Evolutionary conservation across 176 grass and related monocot genomes (phyloP).

Genomic region (Musa itinerans): DNA sequence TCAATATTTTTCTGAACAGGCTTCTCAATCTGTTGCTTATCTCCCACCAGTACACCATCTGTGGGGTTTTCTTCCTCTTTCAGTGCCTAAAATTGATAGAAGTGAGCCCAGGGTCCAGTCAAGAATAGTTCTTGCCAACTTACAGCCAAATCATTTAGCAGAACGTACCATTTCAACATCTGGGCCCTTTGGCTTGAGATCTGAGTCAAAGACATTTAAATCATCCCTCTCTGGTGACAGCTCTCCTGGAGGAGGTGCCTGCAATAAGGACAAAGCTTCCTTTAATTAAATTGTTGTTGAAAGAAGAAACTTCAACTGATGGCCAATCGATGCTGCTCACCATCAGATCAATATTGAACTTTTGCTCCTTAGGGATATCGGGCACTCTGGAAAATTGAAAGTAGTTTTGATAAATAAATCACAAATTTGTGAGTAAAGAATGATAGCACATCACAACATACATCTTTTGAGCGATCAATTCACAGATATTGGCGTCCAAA

Average conservation of each 20-base stretch:
- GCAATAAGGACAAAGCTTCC: background rate
- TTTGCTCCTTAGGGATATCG: constrained; percentile 51
- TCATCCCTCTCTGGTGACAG: constrained; percentile 85
- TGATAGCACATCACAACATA: constrained; percentile 29
- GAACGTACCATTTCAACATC: constrained; percentile 56
- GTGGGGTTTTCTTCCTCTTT: constrained; percentile 42
- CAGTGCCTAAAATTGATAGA: constrained; percentile 16
- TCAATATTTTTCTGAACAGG: background rate
- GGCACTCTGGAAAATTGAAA: background rate
- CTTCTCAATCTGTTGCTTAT: constrained; percentile 45
- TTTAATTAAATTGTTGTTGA: background rate
- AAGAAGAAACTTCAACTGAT: background rate
- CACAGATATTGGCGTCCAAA: constrained; percentile 37
- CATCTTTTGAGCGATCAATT: constrained; percentile 51
- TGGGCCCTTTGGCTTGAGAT: constrained; percentile 64
- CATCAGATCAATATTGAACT: constrained; percentile 99
- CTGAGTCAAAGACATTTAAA: constrained; percentile 54
- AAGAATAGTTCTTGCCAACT: background rate
- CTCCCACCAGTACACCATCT: constrained; percentile 29
- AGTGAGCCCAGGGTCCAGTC: constrained; percentile 11
- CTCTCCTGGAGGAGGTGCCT: constrained; percentile 98
- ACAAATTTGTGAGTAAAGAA: constrained; percentile 31
- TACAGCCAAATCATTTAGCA: background rate
- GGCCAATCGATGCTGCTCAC: constrained; percentile 30
- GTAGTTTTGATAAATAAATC: constrained; percentile 16